phyloP scores from a whole-genome alignment of 805 yeast genomes.

The Myxozyma neotropica region DNA sequence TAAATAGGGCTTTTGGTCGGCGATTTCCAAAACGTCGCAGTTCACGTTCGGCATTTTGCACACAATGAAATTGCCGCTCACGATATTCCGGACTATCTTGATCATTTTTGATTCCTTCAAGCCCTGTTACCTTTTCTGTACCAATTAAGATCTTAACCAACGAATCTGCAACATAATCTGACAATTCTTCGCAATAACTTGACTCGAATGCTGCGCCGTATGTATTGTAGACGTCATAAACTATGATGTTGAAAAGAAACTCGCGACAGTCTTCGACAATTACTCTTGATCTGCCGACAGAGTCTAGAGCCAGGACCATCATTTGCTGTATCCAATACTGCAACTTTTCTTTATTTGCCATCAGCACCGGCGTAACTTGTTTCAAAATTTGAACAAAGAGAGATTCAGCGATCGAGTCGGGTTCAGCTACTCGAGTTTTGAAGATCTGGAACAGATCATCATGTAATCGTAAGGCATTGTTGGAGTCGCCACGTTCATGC shows the following conservation, averaged over 20 bases:
- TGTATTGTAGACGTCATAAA: conserved; percentile 33
- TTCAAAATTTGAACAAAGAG: conserved; percentile 40
- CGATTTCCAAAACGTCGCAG: conserved; percentile 50
- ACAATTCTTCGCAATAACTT: conserved; percentile 32
- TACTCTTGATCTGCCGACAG: conserved; percentile 52
- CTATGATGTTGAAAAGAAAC: conserved; percentile 40
- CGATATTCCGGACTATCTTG: conserved; percentile 8
- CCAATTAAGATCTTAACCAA: conserved; percentile 35
- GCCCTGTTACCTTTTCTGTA: conserved; percentile 20
- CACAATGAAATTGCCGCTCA: conserved; percentile 55
- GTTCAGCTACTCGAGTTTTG: conserved; percentile 23
- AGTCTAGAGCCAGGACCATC: conserved; percentile 56
- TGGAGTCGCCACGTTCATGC: conserved; percentile 32
- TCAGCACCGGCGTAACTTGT: conserved; percentile 41
- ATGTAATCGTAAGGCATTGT: conserved; percentile 41
- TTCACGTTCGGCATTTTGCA: conserved; percentile 48
- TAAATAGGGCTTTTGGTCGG: conserved; percentile 46
- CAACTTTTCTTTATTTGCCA: conserved; percentile 39
- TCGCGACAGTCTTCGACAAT: conserved; percentile 44
- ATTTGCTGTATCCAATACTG: conserved; percentile 55
- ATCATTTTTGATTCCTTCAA: conserved; percentile 15
- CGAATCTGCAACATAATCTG: conserved; percentile 36
- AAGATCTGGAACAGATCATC: conserved; percentile 42
- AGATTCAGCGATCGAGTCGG: conserved; percentile 33
- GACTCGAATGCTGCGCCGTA: conserved; percentile 20